Percentiles rank a stretch among this genome's conserved stretches.
phyloP scores from a whole-genome alignment of 345 rosid species.

The Citrus reticulata region DNA sequence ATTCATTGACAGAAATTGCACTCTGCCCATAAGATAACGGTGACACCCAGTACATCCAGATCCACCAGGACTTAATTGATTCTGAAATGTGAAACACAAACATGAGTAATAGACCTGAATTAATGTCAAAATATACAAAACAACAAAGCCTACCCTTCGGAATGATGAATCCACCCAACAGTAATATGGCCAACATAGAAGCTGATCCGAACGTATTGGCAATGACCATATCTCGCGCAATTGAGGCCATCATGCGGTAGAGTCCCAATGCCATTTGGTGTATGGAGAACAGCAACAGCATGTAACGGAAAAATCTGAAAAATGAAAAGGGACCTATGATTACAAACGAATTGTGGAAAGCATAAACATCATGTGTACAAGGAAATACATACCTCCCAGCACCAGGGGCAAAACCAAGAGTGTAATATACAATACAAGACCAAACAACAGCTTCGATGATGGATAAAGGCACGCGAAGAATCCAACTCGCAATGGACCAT shows the following conservation, averaged over 20 bases:
- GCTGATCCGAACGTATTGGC: conserved; percentile 89
- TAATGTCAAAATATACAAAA: not conserved
- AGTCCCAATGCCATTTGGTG: conserved; percentile 96
- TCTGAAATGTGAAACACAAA: conserved; percentile 33
- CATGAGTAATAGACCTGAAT: not conserved
- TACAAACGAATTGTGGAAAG: conserved; percentile 3
- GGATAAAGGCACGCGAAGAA: conserved; percentile 88
- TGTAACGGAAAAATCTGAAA: conserved; percentile 74
- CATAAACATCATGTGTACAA: not conserved
- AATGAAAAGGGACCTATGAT: conserved; percentile 2
- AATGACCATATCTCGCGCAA: conserved; percentile 81
- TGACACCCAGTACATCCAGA: conserved; percentile 87
- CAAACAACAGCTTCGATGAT: conserved; percentile 79
- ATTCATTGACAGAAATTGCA: conserved; percentile 80
- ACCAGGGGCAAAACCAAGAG: conserved; percentile 79
- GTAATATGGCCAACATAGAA: conserved; percentile 48
- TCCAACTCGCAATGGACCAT: conserved; percentile 76
- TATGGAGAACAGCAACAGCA: conserved; percentile 62
- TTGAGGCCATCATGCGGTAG: conserved; percentile 68
- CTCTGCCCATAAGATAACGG: conserved; percentile 78
- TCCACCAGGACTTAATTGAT: conserved; percentile 78
- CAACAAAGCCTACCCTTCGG: conserved; percentile 58
- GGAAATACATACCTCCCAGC: conserved; percentile 60
- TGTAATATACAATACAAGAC: conserved; percentile 80
- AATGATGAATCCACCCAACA: conserved; percentile 86